Conservation (phyloP, 2,329 filamentous ascomycete species). For the Beauveria sp. region DNA sequence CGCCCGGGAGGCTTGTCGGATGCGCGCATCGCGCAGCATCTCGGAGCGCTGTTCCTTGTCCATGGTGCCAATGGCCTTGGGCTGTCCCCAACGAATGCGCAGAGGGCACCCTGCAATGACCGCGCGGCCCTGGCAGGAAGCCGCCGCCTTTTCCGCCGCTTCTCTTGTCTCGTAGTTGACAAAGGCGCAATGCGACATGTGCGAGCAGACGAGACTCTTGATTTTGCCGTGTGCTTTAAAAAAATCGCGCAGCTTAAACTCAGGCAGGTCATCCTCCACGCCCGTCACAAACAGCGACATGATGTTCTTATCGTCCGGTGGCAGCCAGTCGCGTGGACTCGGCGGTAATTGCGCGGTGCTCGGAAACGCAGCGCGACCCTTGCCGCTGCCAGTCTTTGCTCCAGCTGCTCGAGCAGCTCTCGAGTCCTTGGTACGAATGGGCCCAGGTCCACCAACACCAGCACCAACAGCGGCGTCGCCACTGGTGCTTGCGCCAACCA, state of each 20-base stretch:
- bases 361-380: constrained; percentile 53
- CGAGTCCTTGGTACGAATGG: constrained; percentile 68
- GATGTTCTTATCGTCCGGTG: constrained; percentile 76
- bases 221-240: constrained; percentile 86
- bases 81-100: constrained; percentile 85
- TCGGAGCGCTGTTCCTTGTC: constrained; percentile 75
- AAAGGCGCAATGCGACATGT: constrained; percentile 95
- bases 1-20: constrained; percentile 31
- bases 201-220: constrained; percentile 87
- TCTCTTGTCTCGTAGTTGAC: constrained; percentile 85
- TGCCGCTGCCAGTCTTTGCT: constrained; percentile 37
- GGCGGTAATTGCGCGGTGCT: constrained; percentile 68
- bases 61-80: constrained; percentile 86
- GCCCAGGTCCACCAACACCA: constrained; percentile 58
- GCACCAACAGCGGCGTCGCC: constrained; percentile 46
- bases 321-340: constrained; percentile 75
- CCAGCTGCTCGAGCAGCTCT: constrained; percentile 44
- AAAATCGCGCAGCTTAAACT: constrained; percentile 83
- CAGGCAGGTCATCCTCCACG: constrained; percentile 90
- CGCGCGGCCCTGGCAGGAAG: constrained; percentile 76
- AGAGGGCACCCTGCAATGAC: constrained; percentile 88
- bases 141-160: constrained; percentile 78
- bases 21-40: constrained; percentile 66
- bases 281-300: constrained; percentile 93
- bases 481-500: constrained; percentile 26